Base-by-base conservation (phyloP, 2,329 filamentous ascomycete species). In the Alternaria alternata region DNA sequence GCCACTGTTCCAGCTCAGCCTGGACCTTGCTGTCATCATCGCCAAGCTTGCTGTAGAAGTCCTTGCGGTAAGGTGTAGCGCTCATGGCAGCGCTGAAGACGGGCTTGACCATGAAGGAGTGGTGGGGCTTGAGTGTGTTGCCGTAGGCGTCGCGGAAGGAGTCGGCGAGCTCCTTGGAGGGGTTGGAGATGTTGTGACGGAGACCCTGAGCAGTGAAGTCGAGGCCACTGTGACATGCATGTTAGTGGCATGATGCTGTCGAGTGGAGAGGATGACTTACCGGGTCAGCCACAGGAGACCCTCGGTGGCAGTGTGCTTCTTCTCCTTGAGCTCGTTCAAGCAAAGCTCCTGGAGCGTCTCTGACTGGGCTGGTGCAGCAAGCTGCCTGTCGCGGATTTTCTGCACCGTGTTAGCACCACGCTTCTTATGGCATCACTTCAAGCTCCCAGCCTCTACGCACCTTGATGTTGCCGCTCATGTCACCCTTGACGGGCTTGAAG, bases 11-110 rank as follows among this genome's bases (percentile, higher is more conserved):
- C 72, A 97, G 79, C 74, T 91, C 87, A 56, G 80, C 75, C 51
- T 84, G 71, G 49, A 95, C 89, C 79, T 89, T 87, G 12, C 73
- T 75, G 39, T 86, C 80, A 74, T 92, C 87, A 20, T 84, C 82
- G 38, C 91, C 93, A 43, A 99, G 85, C 87, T 97, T 97, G 67
- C 81, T 81, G 79, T 97, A 98, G 78, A 99, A 98, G 80, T 94
- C 92, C 78, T 92, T 92, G 70, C 94, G 88, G 85, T 97, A 97
- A 2, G 95, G 95, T 69, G 91, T 94, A 18, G 93, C 94, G 70
- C 88, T 87, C 93, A 99, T 97, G 78, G 94, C 94, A 63, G 93
- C 91, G 71, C 86, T 91, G 86, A 98, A 98, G 76, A 97, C 86
- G 62, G 93, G 93, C 86, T 96, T 97, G 73, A 97, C 83, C 64